phyloP scores from a whole-genome alignment of 345 rosid genomes.

The Salix exigua region DNA sequence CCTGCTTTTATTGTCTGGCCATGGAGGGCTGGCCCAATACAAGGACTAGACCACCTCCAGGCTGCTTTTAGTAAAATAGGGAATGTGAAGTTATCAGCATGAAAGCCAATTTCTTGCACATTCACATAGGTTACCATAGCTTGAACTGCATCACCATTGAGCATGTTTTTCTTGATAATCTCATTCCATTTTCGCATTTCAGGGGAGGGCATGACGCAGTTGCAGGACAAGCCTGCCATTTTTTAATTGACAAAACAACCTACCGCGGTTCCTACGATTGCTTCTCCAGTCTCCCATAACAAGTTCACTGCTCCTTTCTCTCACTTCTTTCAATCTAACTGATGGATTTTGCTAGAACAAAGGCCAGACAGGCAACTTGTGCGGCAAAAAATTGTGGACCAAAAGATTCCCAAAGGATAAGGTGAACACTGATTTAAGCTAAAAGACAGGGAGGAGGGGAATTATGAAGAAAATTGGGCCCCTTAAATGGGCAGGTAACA shows the following conservation, averaged over 20 bases:
- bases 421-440: not conserved
- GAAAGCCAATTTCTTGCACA: constrained; percentile 5
- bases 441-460: not conserved
- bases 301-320: not conserved
- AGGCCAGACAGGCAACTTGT: not conserved
- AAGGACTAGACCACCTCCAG: not conserved
- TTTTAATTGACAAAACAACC: not conserved
- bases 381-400: not conserved
- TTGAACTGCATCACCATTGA: constrained; percentile 4
- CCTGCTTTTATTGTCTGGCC: constrained; percentile 18
- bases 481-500: not conserved
- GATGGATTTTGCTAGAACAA: not conserved
- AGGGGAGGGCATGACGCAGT: not conserved
- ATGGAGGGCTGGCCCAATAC: constrained; percentile 8
- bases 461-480: not conserved
- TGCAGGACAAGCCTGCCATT: constrained; percentile 5
- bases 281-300: not conserved
- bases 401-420: not conserved
- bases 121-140: constrained; percentile 8
- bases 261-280: not conserved
- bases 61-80: constrained; percentile 22
- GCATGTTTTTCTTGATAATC: constrained; percentile 6
- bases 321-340: not conserved
- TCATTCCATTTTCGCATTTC: constrained; percentile 2
- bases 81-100: constrained; percentile 9